These are phyloP conservation scores for Dryas octopetala DNA, from an alignment of 306 rosid genomes.

Conservation along the genomic window DNA sequence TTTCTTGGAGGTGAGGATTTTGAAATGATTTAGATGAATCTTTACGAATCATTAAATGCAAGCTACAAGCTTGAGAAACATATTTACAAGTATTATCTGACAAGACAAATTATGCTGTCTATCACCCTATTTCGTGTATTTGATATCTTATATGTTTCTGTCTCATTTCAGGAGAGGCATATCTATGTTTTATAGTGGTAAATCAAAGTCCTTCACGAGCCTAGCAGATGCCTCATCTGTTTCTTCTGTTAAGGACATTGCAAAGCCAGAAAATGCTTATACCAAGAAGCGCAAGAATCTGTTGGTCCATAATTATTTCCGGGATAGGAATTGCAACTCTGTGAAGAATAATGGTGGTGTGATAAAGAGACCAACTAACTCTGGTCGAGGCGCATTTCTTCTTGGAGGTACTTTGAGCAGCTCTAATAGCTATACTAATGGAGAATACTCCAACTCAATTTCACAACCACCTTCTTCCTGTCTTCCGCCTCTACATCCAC, in stretches of 20 bases:
- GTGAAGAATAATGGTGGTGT: conserved; percentile 32
- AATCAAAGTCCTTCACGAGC: conserved; percentile 88
- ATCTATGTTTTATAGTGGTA: conserved; percentile 81
- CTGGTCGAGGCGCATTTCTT: conserved; percentile 38
- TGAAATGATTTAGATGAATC: background rate
- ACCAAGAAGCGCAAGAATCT: conserved; percentile 75
- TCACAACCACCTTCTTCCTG: conserved; percentile 49
- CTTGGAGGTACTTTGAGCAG: conserved; percentile 32
- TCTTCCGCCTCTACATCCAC: conserved; percentile 76
- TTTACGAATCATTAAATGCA: background rate
- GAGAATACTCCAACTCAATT: conserved; percentile 40
- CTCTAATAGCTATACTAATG: conserved; percentile 22
- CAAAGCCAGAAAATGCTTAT: conserved; percentile 72
- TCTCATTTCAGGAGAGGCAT: conserved; percentile 76
- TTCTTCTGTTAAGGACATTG: conserved; percentile 54
- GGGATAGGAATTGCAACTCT: conserved; percentile 44
- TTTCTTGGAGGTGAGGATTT: background rate
- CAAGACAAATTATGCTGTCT: background rate
- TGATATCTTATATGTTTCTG: background rate
- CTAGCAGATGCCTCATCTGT: conserved; percentile 57
- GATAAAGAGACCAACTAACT: conserved; percentile 54
- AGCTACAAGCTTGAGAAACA: background rate
- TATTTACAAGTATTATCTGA: background rate
- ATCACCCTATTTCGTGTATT: background rate
- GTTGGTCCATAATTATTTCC: conserved; percentile 37